Conservation (phyloP, 306 rosid species). For the Cucurbita moschata region DNA sequence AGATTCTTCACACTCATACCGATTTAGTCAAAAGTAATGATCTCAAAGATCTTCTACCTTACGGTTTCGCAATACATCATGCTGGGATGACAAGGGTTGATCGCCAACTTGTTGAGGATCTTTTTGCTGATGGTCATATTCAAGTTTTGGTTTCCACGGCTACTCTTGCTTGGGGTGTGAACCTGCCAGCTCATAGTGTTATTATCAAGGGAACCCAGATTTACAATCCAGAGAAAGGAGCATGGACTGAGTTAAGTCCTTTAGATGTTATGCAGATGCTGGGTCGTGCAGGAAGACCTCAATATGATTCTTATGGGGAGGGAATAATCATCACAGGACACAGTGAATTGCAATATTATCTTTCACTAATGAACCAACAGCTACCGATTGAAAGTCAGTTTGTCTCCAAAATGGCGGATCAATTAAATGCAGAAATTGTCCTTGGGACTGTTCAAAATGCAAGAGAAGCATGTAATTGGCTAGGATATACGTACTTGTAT, state of each 20-base stretch:
- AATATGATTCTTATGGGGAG: conserved; percentile 69
- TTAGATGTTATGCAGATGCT: conserved; percentile 93
- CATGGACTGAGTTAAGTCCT: conserved; percentile 96
- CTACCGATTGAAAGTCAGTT: conserved; percentile 93
- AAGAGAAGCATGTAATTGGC: conserved; percentile 67
- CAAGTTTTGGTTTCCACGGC: conserved; percentile 97
- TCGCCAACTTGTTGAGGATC: conserved; percentile 92
- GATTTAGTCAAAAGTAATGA: conserved; percentile 91
- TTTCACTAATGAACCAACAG: conserved; percentile 87
- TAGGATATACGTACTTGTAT: conserved; percentile 73
- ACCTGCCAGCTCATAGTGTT: conserved; percentile 84
- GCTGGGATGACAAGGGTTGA: conserved; percentile 90
- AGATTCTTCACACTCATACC: conserved; percentile 85
- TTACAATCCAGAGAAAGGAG: conserved; percentile 86
- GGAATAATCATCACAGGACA: conserved; percentile 91
- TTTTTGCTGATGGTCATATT: conserved; percentile 84
- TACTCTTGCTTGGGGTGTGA: conserved; percentile 98
- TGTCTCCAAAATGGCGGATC: conserved; percentile 83
- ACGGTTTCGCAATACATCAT: conserved; percentile 94
- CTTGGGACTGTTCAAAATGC: conserved; percentile 92
- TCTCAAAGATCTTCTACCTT: conserved; percentile 87
- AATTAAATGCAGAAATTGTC: conserved; percentile 83
- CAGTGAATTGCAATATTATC: conserved; percentile 81
- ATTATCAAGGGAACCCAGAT: conserved; percentile 93
- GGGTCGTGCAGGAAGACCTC: conserved; percentile 99